phyloP scores from a whole-genome alignment of 1,284 basidiomycete genomes.

The Porodaedalea pini region DNA sequence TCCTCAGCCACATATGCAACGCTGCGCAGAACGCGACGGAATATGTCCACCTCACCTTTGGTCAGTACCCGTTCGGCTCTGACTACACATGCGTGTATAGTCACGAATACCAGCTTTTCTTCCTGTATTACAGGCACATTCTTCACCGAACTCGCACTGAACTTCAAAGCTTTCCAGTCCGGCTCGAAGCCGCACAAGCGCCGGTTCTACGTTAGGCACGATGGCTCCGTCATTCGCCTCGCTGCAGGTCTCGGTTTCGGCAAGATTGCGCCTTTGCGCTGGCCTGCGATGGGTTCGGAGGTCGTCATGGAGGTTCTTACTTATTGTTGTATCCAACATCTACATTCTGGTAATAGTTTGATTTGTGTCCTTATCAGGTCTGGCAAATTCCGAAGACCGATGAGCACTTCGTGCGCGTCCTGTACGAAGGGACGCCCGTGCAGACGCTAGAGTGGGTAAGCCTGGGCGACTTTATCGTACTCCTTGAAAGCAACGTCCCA shows the following conservation, averaged over 20 bases:
- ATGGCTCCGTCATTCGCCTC: constrained; percentile 49
- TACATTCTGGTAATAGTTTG: not conserved
- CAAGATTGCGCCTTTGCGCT: constrained; percentile 35
- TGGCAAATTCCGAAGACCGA: constrained; percentile 32
- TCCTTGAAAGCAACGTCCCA: constrained; percentile 38
- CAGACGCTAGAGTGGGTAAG: constrained; percentile 37
- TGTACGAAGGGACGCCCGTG: constrained; percentile 45
- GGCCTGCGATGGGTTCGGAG: constrained; percentile 51
- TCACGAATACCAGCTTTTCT: too few relatives aligned
- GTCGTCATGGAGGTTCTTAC: constrained; percentile 44
- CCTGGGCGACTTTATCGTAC: constrained; percentile 36
- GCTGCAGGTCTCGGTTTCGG: constrained; percentile 46
- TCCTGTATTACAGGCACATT: constrained; percentile 32
- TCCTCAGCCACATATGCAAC: constrained; percentile 49
- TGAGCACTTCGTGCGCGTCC: constrained; percentile 40
- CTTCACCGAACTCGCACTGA: constrained; percentile 35
- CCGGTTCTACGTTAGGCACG: constrained; percentile 47
- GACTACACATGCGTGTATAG: too few relatives aligned
- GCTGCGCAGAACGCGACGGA: constrained; percentile 39
- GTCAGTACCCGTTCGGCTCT: constrained; percentile 32
- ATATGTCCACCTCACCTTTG: constrained; percentile 48
- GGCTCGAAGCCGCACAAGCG: constrained; percentile 40
- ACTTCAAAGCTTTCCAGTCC: constrained; percentile 32
- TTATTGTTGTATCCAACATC: too few relatives aligned
- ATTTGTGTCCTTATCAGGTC: constrained; percentile 32